These are phyloP conservation scores for Arthrobotrys pseudoclavata DNA, from an alignment of 2,329 filamentous ascomycete species.

Conservation along the genomic window DNA sequence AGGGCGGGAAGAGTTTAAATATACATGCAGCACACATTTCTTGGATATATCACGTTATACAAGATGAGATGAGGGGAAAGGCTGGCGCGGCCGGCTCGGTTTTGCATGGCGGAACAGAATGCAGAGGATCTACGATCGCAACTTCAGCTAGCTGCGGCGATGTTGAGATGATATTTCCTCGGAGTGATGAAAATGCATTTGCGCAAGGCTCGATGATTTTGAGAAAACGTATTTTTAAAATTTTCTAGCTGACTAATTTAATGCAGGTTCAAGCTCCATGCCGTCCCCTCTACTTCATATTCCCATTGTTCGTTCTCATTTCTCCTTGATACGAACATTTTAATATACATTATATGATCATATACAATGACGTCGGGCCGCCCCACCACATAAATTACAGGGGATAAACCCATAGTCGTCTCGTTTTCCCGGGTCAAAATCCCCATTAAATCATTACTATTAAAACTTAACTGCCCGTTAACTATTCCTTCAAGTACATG, in stretches of 20 bases:
- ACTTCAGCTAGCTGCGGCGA: constrained; percentile 1
- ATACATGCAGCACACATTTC: background rate
- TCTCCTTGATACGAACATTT: constrained; percentile 5
- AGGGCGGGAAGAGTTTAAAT: constrained; percentile 11
- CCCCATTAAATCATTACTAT: background rate
- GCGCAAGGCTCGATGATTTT: background rate
- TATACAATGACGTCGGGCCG: constrained; percentile 17
- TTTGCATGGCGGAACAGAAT: constrained; percentile 11
- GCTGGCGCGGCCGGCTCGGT: constrained; percentile 10
- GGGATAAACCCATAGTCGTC: constrained; percentile 14
- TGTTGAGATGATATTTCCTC: background rate
- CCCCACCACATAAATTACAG: background rate
- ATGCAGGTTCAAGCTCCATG: constrained; percentile 14
- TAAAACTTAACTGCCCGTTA: constrained; percentile 6
- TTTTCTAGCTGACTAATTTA: constrained; percentile 1
- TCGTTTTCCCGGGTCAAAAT: background rate
- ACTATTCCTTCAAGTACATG: background rate
- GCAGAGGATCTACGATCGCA: constrained; percentile 16
- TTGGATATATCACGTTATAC: constrained; percentile 9
- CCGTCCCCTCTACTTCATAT: background rate
- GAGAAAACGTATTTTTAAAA: background rate
- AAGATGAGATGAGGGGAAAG: constrained; percentile 7
- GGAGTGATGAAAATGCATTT: background rate
- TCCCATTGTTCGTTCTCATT: background rate
- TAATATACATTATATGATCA: background rate